phyloP scores from a whole-genome alignment of 176 grass and related monocot genomes.

The Musa beccarii region DNA sequence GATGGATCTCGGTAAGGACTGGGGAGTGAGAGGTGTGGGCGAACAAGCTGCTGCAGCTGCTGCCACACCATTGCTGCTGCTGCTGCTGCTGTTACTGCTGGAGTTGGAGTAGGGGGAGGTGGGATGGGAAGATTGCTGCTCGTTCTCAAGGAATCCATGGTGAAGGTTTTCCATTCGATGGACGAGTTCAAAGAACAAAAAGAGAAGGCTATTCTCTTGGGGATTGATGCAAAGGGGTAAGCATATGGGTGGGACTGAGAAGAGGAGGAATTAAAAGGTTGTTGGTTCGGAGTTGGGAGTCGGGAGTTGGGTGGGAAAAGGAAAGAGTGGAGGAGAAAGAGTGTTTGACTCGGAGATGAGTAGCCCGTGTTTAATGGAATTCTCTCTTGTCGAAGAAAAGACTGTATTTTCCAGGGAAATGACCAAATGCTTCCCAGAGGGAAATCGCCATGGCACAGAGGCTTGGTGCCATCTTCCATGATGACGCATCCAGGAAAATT shows the following conservation, averaged over 20 bases:
- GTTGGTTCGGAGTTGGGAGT: background rate
- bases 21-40: constrained; percentile 34
- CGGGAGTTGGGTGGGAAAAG: background rate
- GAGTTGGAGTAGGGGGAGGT: constrained; percentile 20
- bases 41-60: constrained; percentile 22
- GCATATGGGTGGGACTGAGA: too few species aligned
- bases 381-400: too few species aligned
- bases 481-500: background rate
- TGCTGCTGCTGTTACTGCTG: constrained; percentile 10
- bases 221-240: too few species aligned
- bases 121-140: background rate
- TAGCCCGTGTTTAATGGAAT: too few species aligned
- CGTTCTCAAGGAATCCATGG: background rate
- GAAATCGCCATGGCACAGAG: background rate
- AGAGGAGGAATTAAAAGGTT: too few species aligned
- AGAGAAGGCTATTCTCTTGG: too few species aligned
- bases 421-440: background rate
- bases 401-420: background rate
- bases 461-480: background rate
- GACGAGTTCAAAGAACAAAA: too few species aligned
- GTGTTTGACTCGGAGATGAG: background rate
- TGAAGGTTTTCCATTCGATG: background rate
- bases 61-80: background rate
- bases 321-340: background rate
- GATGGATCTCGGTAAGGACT: constrained; percentile 29